Percentiles rank a stretch among this genome's conserved stretches.
phyloP scores from a whole-genome alignment of 2,329 filamentous ascomycete genomes.

The Scytalidium sp. region DNA sequence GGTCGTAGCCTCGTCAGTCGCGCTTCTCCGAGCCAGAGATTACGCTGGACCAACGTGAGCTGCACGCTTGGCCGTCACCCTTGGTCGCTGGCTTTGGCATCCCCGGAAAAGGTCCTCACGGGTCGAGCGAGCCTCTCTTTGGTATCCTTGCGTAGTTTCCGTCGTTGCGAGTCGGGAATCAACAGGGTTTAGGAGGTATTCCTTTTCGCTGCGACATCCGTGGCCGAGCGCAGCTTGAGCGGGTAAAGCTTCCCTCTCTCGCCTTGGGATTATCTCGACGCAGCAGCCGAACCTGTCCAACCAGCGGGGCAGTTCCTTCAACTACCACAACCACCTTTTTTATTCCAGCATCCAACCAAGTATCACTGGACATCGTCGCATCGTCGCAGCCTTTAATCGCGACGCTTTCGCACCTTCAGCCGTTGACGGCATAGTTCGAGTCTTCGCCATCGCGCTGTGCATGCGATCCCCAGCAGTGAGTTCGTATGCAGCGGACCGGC shows the following conservation, averaged over 20 bases:
- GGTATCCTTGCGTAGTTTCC: background rate
- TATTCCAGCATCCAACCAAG: background rate
- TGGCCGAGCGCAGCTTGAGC: background rate
- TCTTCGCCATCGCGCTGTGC: constrained; percentile 8
- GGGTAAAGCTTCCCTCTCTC: background rate
- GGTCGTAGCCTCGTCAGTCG: constrained; percentile 9
- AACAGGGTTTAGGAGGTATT: background rate
- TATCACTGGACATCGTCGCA: background rate
- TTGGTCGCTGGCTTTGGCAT: constrained; percentile 3
- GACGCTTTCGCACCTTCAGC: too few relatives aligned
- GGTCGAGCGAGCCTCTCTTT: too few relatives aligned
- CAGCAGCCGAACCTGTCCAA: background rate
- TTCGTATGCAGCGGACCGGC: constrained; percentile 12
- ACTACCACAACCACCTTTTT: background rate
- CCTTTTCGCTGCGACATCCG: too few relatives aligned
- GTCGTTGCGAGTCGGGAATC: background rate
- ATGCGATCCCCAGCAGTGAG: constrained; percentile 6
- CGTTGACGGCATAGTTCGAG: constrained; percentile 8
- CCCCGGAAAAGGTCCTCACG: background rate
- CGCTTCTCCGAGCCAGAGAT: constrained; percentile 2
- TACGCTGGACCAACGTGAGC: background rate
- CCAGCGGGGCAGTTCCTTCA: background rate
- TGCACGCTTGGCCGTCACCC: background rate
- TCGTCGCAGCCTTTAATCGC: background rate
- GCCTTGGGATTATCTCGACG: background rate